These are phyloP conservation scores for Dendrobium huoshanense DNA, from an alignment of 106 monocot genomes.

Conservation along the genomic window DNA sequence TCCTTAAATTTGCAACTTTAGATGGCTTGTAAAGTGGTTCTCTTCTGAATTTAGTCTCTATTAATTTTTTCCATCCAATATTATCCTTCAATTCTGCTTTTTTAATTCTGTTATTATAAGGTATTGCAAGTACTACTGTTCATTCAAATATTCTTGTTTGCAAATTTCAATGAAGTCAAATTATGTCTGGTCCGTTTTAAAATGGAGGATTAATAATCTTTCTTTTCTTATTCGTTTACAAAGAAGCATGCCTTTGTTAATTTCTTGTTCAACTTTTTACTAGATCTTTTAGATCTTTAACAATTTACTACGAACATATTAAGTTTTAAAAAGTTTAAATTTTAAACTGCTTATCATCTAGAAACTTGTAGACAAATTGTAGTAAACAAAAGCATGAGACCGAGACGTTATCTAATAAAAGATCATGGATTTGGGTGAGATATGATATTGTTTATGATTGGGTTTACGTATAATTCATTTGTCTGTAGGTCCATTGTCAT, in stretches of 20 bases:
- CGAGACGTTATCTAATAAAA: too few species aligned
- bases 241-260: neutral
- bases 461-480: too few species aligned
- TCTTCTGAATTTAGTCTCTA: neutral
- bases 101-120: neutral
- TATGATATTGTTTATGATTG: too few species aligned
- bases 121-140: neutral
- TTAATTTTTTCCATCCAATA: too few species aligned
- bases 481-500: too few species aligned
- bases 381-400: too few species aligned
- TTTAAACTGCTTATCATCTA: too few species aligned
- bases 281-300: too few species aligned
- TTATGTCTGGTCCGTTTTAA: neutral
- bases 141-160: neutral
- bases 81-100: neutral
- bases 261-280: slow-evolving; percentile 2
- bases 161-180: neutral
- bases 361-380: too few species aligned
- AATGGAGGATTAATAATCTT: neutral
- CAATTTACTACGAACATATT: too few species aligned
- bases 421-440: too few species aligned
- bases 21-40: neutral
- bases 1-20: neutral
- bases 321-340: too few species aligned
- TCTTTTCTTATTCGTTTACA: neutral